Base-by-base conservation (phyloP, 2,329 filamentous ascomycete species). In the Aphanocladium album region DNA sequence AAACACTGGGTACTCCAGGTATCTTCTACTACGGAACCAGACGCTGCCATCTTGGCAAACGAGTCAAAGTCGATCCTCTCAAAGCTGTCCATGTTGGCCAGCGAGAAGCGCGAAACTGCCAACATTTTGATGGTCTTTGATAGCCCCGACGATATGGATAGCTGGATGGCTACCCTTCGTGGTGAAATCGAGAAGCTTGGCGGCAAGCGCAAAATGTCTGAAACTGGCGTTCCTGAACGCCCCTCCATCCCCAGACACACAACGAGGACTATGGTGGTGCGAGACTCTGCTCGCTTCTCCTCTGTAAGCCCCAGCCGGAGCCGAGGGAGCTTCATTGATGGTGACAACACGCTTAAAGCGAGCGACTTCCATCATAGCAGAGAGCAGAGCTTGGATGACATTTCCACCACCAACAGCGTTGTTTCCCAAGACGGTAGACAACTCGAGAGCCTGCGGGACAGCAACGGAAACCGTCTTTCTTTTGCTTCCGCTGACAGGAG, bases 1-100 rank as follows among this genome's bases (percentile, higher is more conserved):
- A 85, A 85, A 62, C 89, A 92, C 68, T 93, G 89, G 85, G 90
- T 93, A 6, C 73, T 93, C 16, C 89, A 91, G 66, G 84, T 93
- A 23, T 88, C 86, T 2, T 88, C 90, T 39, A 77, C 80, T 9
- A 84, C 86, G 60, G 85, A 87, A 54, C 73, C 82, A 2, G 83
- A 89, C 37, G 43, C 43, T 21, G 83, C 83, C 30, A 75, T 72
- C 1, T 69, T 80, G 16, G 68, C 77, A 3, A 67, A 77, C 2
- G 81, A 84, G 41, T 77, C 83, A 3, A 82, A 83, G 54, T 89
- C 87, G 1, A 72, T 91, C 3, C 79, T 91, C 35, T 84, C 87
- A 1, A 83, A 87, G 58, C 75, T 91, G 54, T 81, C 85, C 2
- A 82, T 89, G 45, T 82, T 84, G 45, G 63, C 67, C 12, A 45